phyloP scores from a whole-genome alignment of 2,329 filamentous ascomycete species.

The Verticillium nonalfalfae region DNA sequence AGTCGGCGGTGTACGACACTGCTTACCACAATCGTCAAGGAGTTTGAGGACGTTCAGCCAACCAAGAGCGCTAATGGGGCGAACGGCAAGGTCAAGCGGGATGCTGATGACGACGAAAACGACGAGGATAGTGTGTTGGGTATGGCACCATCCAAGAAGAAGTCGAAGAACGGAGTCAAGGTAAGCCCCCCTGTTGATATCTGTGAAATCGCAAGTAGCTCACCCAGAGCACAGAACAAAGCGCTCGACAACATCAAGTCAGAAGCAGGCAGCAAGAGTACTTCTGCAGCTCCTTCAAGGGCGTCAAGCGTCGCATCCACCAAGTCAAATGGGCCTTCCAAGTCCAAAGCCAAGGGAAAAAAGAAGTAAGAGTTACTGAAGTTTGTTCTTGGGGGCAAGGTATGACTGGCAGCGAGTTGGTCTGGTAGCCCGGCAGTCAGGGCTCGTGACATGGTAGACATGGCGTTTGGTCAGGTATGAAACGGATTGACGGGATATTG shows the following conservation, averaged over 20 bases:
- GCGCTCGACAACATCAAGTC: conserved; percentile 83
- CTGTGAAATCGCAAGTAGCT: conserved; percentile 5
- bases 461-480: background rate
- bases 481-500: background rate
- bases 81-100: conserved; percentile 69
- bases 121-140: conserved; percentile 77
- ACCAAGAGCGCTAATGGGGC: conserved; percentile 48
- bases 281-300: conserved; percentile 71
- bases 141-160: conserved; percentile 87
- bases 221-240: conserved; percentile 64
- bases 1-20: conserved; percentile 89
- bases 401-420: background rate
- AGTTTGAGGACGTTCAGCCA: conserved; percentile 69
- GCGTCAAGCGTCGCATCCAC: conserved; percentile 84
- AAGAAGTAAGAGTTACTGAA: conserved; percentile 35
- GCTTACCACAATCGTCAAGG: conserved; percentile 87
- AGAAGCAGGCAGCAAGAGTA: conserved; percentile 60
- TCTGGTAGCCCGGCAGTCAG: background rate
- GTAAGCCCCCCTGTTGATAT: conserved; percentile 39
- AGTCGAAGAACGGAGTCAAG: conserved; percentile 83
- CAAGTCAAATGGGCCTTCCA: conserved; percentile 39
- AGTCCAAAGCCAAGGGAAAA: conserved; percentile 41
- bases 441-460: background rate
- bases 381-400: background rate
- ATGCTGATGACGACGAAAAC: conserved; percentile 73